A percentile compares a stretch with the other conserved stretches of the same genome.
Evolutionary conservation across 768 basidiomycete species (phyloP).

Genomic region (Lepiota subincarnata): DNA sequence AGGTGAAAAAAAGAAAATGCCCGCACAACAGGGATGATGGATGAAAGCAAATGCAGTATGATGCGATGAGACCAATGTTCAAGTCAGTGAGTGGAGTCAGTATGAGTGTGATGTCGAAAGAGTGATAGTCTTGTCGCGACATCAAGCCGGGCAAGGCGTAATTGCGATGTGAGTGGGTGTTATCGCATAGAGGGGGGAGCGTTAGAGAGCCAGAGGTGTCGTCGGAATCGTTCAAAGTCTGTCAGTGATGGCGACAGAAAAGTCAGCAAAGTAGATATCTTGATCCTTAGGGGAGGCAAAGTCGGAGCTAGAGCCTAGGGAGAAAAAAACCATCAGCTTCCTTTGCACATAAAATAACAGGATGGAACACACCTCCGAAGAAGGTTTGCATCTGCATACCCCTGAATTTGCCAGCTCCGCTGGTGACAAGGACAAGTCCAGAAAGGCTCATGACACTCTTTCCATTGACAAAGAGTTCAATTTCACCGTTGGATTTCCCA

Average conservation of each 20-base stretch:
- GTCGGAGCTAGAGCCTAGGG: constrained; percentile 18
- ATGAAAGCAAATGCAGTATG: not conserved
- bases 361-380: constrained; percentile 52
- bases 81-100: not conserved
- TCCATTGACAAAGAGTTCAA: constrained; percentile 64
- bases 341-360: not conserved
- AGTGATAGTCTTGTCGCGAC: constrained; percentile 2
- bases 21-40: not conserved
- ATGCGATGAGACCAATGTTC: not conserved
- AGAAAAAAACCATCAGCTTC: constrained; percentile 2
- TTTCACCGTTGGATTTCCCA: constrained; percentile 66
- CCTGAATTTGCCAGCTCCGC: constrained; percentile 45
- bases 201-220: not conserved
- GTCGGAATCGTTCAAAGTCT: constrained; percentile 26
- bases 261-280: constrained; percentile 63
- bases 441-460: constrained; percentile 55
- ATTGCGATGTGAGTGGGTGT: not conserved
- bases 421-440: constrained; percentile 52
- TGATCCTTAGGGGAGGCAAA: constrained; percentile 58
- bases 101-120: constrained; percentile 5
- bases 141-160: not conserved
- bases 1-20: not conserved
- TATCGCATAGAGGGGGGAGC: not conserved
- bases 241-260: constrained; percentile 59
- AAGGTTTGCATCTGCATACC: constrained; percentile 78